Conservation (phyloP, 345 rosid species). For the Reutealis trisperma region DNA sequence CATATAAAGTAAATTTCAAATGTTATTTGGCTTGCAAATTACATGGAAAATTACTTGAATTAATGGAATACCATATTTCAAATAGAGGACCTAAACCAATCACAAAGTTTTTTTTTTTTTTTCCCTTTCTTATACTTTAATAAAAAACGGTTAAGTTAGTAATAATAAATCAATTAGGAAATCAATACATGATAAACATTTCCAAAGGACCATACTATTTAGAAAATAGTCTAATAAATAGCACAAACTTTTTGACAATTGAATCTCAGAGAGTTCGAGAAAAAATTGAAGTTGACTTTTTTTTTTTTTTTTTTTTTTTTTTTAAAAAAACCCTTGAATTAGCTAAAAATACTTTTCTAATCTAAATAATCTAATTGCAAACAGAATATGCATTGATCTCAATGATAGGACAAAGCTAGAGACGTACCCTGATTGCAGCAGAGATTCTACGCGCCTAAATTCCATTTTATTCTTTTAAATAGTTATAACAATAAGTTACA, state of each 20-base stretch:
- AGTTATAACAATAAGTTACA: constrained; percentile 30
- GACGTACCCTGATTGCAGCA: neutral
- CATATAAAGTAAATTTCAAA: no score
- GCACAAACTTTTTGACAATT: neutral
- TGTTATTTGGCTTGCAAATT: no score
- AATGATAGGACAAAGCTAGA: neutral
- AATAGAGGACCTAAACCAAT: neutral
- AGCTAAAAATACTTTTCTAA: neutral
- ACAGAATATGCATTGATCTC: neutral
- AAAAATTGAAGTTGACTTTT: neutral
- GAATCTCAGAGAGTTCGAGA: neutral
- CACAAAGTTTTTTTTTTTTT: no score
- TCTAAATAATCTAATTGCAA: constrained; percentile 4
- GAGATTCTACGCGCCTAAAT: neutral
- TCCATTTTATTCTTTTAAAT: neutral
- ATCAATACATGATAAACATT: neutral
- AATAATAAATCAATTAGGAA: neutral
- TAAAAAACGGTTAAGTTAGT: neutral
- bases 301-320: no score
- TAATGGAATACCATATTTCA: neutral
- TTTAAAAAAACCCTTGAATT: neutral
- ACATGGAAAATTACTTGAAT: no score
- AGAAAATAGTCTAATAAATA: neutral
- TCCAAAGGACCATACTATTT: neutral
- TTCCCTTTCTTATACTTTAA: neutral